These are phyloP conservation scores for Monosporascus sp. DNA, from an alignment of 2,329 filamentous ascomycete species.

Conservation along the genomic window DNA sequence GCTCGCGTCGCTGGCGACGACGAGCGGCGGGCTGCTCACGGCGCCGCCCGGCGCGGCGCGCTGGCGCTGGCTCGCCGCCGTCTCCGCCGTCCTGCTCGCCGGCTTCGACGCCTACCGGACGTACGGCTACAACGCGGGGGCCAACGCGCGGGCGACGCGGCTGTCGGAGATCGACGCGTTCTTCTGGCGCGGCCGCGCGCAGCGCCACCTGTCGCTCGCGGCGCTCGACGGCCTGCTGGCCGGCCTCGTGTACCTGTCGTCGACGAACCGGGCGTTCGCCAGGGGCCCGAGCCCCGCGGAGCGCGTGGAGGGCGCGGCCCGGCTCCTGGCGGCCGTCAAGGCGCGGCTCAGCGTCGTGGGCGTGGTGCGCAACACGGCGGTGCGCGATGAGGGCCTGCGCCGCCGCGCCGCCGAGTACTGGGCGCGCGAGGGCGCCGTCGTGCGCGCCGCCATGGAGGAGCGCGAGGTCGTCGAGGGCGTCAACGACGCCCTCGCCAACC, in stretches of 20 bases:
- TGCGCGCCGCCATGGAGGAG: constrained; percentile 73
- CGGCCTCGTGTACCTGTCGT: constrained; percentile 65
- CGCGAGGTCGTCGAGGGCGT: constrained; percentile 67
- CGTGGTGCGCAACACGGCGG: constrained; percentile 73
- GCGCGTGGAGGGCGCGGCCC: constrained; percentile 57
- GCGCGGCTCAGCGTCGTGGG: constrained; percentile 67
- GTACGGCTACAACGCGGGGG: constrained; percentile 58
- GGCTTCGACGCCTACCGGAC: constrained; percentile 62
- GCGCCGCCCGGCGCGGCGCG: constrained; percentile 55
- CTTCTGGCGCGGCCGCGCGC: constrained; percentile 62
- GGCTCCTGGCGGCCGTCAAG: constrained; percentile 53
- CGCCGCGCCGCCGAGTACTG: constrained; percentile 68
- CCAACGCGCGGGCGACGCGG: constrained; percentile 57
- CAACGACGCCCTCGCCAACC: constrained; percentile 58
- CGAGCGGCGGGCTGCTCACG: constrained; percentile 23
- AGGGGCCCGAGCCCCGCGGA: constrained; percentile 56
- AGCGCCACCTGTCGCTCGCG: constrained; percentile 60
- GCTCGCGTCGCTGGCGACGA: constrained; percentile 68
- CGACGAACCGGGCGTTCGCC: constrained; percentile 74
- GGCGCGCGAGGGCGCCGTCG: constrained; percentile 68
- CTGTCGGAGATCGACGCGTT: constrained; percentile 63
- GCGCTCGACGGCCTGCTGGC: constrained; percentile 60
- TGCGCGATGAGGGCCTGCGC: constrained; percentile 68
- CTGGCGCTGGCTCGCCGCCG: constrained; percentile 68
- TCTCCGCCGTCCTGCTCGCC: constrained; percentile 54